These are phyloP conservation scores for Nannochloropsis oceanica DNA, from an alignment of 108 stramenopile species.

Conservation along the genomic window DNA sequence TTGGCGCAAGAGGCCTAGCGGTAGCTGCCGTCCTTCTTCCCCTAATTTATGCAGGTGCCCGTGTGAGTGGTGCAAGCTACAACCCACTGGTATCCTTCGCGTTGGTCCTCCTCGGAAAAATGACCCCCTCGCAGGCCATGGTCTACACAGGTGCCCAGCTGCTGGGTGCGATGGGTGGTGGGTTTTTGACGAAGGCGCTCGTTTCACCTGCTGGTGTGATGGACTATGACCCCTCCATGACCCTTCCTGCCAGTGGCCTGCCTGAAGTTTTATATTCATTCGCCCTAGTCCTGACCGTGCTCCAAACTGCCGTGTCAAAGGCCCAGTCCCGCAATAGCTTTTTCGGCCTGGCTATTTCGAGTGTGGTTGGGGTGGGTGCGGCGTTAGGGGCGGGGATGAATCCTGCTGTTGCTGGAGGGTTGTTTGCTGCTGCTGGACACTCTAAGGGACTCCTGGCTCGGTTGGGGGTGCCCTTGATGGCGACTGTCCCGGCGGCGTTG, in stretches of 20 bases:
- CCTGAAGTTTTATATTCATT: background rate
- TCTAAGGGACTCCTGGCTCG: background rate
- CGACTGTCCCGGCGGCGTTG: background rate
- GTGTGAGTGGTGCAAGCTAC: background rate
- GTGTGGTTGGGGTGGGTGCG: background rate
- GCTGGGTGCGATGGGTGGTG: background rate
- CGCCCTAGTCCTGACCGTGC: background rate
- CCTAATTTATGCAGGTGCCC: background rate
- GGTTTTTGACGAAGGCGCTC: background rate
- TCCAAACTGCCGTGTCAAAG: background rate
- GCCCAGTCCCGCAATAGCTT: background rate
- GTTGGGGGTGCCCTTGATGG: background rate
- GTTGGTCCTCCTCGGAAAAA: background rate
- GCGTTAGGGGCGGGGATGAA: background rate
- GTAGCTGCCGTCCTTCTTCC: background rate
- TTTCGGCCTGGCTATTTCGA: background rate
- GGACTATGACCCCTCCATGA: background rate
- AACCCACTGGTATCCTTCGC: background rate
- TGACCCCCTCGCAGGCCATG: background rate
- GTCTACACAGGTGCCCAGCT: background rate
- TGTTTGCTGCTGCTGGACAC: background rate
- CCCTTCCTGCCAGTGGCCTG: background rate
- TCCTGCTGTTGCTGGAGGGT: background rate
- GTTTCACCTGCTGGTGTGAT: background rate
- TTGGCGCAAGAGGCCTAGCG: background rate